phyloP scores from a whole-genome alignment of 306 rosid species.

The Heteromeles arbutifolia region DNA sequence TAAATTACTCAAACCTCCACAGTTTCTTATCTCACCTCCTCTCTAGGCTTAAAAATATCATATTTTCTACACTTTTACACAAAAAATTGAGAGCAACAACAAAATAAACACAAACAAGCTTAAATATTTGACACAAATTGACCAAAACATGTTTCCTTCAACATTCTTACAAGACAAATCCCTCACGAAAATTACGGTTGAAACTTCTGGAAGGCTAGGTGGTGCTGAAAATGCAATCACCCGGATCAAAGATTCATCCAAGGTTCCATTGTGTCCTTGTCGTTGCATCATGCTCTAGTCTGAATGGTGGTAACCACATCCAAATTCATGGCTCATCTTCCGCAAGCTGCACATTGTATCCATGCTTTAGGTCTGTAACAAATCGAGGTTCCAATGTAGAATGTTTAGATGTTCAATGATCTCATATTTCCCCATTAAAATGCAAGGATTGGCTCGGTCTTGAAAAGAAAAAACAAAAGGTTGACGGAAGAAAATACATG shows the following conservation, averaged over 20 bases:
- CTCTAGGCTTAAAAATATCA: conserved; percentile 25
- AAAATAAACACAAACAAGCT: conserved; percentile 22
- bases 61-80: conserved; percentile 51
- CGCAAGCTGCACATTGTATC: conserved; percentile 57
- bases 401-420: conserved; percentile 14
- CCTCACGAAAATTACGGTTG: not conserved
- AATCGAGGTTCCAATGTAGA: conserved; percentile 27
- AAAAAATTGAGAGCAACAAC: conserved; percentile 26
- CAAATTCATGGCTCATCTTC: conserved; percentile 53
- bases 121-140: conserved; percentile 22
- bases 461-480: not conserved
- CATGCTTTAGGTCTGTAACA: conserved; percentile 66
- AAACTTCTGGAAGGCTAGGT: not conserved
- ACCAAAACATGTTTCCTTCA: conserved; percentile 5
- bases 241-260: conserved; percentile 16
- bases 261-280: not conserved
- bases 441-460: not conserved
- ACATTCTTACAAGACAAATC: not conserved
- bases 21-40: conserved; percentile 29
- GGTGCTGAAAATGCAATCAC: not conserved
- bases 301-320: not conserved
- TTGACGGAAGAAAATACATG: not conserved
- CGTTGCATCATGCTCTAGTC: not conserved
- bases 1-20: conserved; percentile 18
- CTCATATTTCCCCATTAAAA: not conserved